Percentiles rank a stretch among this genome's conserved stretches.
Evolutionary conservation across 306 rosid genomes (phyloP).

Genomic region (Quercus cerris): DNA sequence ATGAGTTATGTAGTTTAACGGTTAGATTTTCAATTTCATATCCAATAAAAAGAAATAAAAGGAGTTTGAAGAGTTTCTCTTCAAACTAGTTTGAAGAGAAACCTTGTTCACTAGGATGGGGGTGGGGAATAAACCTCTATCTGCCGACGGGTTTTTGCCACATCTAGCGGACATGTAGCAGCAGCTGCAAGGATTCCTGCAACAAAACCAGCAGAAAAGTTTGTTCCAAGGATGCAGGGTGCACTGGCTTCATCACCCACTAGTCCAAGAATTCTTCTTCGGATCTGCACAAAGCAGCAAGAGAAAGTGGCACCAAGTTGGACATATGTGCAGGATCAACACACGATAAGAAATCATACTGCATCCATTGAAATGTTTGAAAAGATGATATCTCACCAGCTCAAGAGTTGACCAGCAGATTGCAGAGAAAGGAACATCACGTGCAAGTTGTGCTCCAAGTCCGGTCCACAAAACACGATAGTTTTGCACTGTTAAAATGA

Average conservation of each 20-base stretch:
- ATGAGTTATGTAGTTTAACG: no score
- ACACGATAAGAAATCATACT: constrained; percentile 7
- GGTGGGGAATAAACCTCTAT: constrained; percentile 59
- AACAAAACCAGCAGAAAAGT: constrained; percentile 78
- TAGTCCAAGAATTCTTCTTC: constrained; percentile 59
- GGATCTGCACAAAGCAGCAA: constrained; percentile 37
- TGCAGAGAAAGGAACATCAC: constrained; percentile 97
- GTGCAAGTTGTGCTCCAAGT: constrained; percentile 92
- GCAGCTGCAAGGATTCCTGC: constrained; percentile 94
- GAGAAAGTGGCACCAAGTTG: constrained; percentile 22
- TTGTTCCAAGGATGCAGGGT: constrained; percentile 61
- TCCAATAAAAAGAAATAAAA: no score
- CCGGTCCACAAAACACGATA: constrained; percentile 91
- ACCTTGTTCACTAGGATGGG: no score
- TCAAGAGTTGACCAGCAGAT: constrained; percentile 97
- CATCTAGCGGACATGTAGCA: constrained; percentile 92
- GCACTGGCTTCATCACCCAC: constrained; percentile 62
- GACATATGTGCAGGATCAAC: constrained; percentile 22
- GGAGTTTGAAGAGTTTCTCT: no score
- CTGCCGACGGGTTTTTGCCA: constrained; percentile 85
- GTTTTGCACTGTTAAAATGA: constrained; percentile 47
- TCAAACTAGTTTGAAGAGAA: no score
- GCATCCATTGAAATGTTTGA: not conserved
- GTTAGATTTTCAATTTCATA: no score
- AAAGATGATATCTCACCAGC: constrained; percentile 57